Conservation (phyloP, 2,329 filamentous ascomycete species). For the Mollisiaceae sp. region DNA sequence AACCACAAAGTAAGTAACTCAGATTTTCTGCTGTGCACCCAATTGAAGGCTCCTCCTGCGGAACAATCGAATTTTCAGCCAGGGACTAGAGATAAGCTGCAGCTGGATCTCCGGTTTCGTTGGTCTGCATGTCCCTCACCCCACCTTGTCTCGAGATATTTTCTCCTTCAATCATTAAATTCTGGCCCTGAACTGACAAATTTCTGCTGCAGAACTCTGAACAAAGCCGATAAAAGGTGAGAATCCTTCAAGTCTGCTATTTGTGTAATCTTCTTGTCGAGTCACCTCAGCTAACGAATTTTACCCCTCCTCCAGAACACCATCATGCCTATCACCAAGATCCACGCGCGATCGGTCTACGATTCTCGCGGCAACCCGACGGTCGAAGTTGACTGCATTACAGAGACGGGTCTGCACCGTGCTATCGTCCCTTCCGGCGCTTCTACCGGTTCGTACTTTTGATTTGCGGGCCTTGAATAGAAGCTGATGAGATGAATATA, state of each 20-base stretch:
- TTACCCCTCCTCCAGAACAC: constrained; percentile 33
- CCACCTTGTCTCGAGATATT: constrained; percentile 31
- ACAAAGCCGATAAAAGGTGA: constrained; percentile 28
- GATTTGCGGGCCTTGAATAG: constrained; percentile 27
- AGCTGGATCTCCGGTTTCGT: constrained; percentile 25
- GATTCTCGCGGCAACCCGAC: constrained; percentile 99
- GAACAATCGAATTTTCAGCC: not conserved
- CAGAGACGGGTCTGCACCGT: constrained; percentile 94
- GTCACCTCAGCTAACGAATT: constrained; percentile 25
- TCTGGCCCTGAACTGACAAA: constrained; percentile 32
- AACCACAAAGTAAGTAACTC: constrained; percentile 22
- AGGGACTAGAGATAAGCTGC: constrained; percentile 16
- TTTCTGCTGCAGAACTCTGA: constrained; percentile 19
- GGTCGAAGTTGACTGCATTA: constrained; percentile 97
- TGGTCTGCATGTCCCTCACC: constrained; percentile 29
- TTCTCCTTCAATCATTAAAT: constrained; percentile 27
- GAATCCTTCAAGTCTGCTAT: constrained; percentile 3
- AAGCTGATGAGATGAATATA: constrained; percentile 45
- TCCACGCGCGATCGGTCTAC: constrained; percentile 94
- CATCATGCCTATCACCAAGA: constrained; percentile 89
- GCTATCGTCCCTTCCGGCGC: constrained; percentile 97
- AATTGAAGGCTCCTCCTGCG: not conserved
- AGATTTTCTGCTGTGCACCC: constrained; percentile 6
- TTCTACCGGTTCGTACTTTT: constrained; percentile 75
- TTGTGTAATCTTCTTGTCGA: constrained; percentile 1